phyloP scores from a whole-genome alignment of 2,329 filamentous ascomycete species.

The Apiospora arundinis region DNA sequence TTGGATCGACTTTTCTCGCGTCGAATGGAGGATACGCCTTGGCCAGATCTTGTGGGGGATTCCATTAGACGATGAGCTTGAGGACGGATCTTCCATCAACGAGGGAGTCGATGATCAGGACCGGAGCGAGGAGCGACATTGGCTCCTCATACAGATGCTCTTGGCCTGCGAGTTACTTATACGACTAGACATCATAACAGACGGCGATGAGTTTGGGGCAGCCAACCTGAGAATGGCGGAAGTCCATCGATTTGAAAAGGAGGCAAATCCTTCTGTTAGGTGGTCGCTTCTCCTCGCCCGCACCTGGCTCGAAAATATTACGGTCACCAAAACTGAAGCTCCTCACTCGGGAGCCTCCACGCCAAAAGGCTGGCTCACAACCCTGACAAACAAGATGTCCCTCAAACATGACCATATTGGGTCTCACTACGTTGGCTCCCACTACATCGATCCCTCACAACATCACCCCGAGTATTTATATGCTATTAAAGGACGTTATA shows the following conservation, averaged over 20 bases:
- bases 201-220: constrained; percentile 62
- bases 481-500: constrained; percentile 60
- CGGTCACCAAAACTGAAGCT: constrained; percentile 55
- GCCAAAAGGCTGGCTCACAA: constrained; percentile 60
- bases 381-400: constrained; percentile 61
- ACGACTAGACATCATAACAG: constrained; percentile 67
- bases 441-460: constrained; percentile 46
- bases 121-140: constrained; percentile 68
- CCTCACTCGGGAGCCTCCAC: constrained; percentile 41
- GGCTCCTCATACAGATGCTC: constrained; percentile 70
- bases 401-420: constrained; percentile 42
- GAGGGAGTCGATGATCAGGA: constrained; percentile 56
- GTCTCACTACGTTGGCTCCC: constrained; percentile 38
- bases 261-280: constrained; percentile 66
- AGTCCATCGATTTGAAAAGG: constrained; percentile 66
- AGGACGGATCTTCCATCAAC: constrained; percentile 58
- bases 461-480: constrained; percentile 46
- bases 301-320: constrained; percentile 72
- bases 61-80: constrained; percentile 56
- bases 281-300: constrained; percentile 71
- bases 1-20: constrained; percentile 77
- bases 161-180: constrained; percentile 70
- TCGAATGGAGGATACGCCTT: constrained; percentile 76
- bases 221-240: constrained; percentile 61
- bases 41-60: constrained; percentile 75